Evolutionary conservation across 441 rosid genomes (phyloP).

Genomic region (Erysimum pusillum): DNA sequence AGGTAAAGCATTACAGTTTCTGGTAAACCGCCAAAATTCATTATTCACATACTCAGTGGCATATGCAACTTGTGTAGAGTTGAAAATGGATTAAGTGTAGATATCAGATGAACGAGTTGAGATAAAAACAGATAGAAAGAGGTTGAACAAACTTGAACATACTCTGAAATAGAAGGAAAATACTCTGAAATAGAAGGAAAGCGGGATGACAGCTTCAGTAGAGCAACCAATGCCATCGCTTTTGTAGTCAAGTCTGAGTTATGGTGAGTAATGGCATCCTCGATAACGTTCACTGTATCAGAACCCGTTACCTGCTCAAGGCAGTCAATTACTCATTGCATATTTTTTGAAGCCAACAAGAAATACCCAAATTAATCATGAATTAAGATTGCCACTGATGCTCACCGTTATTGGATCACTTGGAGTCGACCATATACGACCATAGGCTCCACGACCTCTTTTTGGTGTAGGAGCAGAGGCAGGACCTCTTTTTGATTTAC

Average conservation of each 20-base stretch:
- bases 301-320: slow-evolving; percentile 84
- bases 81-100: slow-evolving; percentile 1
- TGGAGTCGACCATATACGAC: too few species aligned
- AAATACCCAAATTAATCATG: too few species aligned
- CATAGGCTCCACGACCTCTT: too few species aligned
- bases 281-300: slow-evolving; percentile 88
- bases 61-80: slow-evolving; percentile 25
- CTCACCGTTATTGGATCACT: too few species aligned
- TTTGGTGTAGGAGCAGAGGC: too few species aligned
- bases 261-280: slow-evolving; percentile 74
- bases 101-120: slow-evolving; percentile 28
- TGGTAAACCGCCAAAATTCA: slow-evolving; percentile 23
- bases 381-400: too few species aligned
- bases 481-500: too few species aligned
- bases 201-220: slow-evolving; percentile 93
- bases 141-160: slow-evolving; percentile 48
- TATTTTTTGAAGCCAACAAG: slow-evolving; percentile 15
- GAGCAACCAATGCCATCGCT: slow-evolving; percentile 89
- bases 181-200: slow-evolving; percentile 93
- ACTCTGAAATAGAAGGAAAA: slow-evolving; percentile 91
- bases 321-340: slow-evolving; percentile 45
- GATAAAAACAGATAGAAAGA: slow-evolving; percentile 20
- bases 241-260: slow-evolving; percentile 81
- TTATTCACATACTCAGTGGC: slow-evolving; percentile 15
- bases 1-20: slow-evolving; percentile 7